Evolutionary conservation across 2,329 filamentous ascomycete species (phyloP), one percentile per base, ranked within the genome.

Genomic region (Leptographium galeiforme): DNA sequence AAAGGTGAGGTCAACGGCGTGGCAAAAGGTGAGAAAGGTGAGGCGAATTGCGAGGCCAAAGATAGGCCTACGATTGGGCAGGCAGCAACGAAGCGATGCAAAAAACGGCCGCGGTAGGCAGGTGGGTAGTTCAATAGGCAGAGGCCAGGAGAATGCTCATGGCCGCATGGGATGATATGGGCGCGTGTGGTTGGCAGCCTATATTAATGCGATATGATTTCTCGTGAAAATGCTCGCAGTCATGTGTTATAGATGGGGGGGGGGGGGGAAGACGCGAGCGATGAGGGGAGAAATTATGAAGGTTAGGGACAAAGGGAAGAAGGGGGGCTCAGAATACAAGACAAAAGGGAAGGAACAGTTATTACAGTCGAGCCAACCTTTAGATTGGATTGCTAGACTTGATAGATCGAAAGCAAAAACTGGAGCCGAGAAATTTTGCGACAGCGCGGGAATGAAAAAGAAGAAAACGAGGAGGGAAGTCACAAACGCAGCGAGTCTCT

Each of bases 391-490:
- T 52, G 41, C 43, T 46, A 12, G 32, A 43, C 48, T 32, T 50
- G 25, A 16, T 30, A 39, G 50, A 51, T 46, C 19, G 41, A 32
- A 25, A 18, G 40, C 33, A 34, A 47, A 52, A 52, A 52, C 34
- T 51, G 50, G 50, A 52, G 50, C 41, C 50, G 50, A 52, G 13
- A 36, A 52, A 47, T 47, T 52, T 46, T 52, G 50, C 33, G 43
- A 47, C 50, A 40, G 19, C 13, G 25, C 41, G 19, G 32, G 40
- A 43, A 51, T 44, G 40, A 32, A 38, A 33, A 25, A 36, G 30
- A 25, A 43, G 48, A 50, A 36, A 50, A 18, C 16, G 30, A 25
- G 33, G 44, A 46, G 12, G 33, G 25, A 8, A 33, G 14, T 13
- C 10, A 14, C 11, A n/a, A 18, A 46, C 14, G 33, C 32, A 46